Base-by-base conservation (phyloP, 108 stramenopile genomes). In the Schizochytrium sp. region DNA sequence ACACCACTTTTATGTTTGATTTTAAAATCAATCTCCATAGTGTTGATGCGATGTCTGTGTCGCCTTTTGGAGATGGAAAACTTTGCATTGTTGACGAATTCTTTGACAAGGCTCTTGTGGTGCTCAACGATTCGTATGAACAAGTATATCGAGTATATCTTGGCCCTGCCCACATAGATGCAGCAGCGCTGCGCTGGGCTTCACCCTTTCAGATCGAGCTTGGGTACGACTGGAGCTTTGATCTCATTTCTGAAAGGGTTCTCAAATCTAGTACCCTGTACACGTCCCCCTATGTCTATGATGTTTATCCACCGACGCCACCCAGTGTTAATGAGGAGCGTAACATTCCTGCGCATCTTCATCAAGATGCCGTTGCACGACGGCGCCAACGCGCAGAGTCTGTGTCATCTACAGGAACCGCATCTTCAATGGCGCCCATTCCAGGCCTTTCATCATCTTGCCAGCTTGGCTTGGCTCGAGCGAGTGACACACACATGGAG, bases 111-210 rank as follows among this genome's bases (percentile, higher is more conserved):
- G 53, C 50, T 10, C 76, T 83, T 47, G 53, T 83, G 50, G 40
- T 83, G 38, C 76, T 83, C 28, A 55, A 83, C 15, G 76, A 55
- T 83, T 40, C 53, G 12, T 69, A 69, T 42, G 76, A 83, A 40
- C 76, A 83, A 55, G 76, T 83, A 8, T 55, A 83, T 50, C 45
- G 76, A 5, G 53, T 83, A n/a, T 83, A 83, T 40, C 53, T 83
- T 2, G 76, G 76, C 13, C 53, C 76, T 40, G 47, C 76, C 0
- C 49, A 42, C 47, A 40, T 83, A 5, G 50, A 55, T 38, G n/a
- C 3, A 13, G 40, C 49, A n/a, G 76, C 47, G 47, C 50, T 83
- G 45, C 47, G 53, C 10, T 83, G 76, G 76, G 53, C 76, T 5
- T 83, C 76, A 5, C 76, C 76, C 47, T 83, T 83, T 42, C 53